Conservation (phyloP, 148 eudicot genomes). For the Vaccinium corymbosum region DNA sequence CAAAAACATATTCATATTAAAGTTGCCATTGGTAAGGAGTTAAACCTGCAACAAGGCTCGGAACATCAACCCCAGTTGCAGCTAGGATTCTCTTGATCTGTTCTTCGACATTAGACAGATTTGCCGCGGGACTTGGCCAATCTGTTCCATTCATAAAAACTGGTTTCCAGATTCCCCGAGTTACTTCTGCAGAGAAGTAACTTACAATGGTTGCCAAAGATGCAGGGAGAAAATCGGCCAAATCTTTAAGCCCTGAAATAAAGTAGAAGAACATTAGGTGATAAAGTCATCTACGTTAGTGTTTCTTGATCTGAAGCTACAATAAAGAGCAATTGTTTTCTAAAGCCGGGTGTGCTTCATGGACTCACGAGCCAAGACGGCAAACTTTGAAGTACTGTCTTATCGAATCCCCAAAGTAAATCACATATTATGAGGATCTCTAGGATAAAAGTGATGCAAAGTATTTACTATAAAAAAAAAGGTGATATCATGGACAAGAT, state of each 20-base stretch:
- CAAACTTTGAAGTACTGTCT: background rate
- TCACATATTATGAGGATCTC: slow-evolving; percentile 1
- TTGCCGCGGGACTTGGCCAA: slow-evolving; percentile 99
- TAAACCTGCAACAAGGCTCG: slow-evolving; percentile 81
- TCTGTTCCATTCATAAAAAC: slow-evolving; percentile 95
- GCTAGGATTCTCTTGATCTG: slow-evolving; percentile 88
- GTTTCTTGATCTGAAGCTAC: slow-evolving; percentile 3
- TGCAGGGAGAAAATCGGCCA: slow-evolving; percentile 96
- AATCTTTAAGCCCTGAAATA: slow-evolving; percentile 79
- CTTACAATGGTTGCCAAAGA: slow-evolving; percentile 87
- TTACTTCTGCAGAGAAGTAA: slow-evolving; percentile 96
- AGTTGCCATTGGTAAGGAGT: background rate
- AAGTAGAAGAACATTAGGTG: slow-evolving; percentile 1
- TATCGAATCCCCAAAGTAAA: background rate
- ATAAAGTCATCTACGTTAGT: background rate
- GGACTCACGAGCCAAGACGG: background rate
- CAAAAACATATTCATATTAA: background rate
- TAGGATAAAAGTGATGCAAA: background rate
- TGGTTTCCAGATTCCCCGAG: slow-evolving; percentile 95
- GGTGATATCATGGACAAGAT: background rate
- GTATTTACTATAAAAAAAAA: background rate
- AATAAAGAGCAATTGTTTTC: background rate
- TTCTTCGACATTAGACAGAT: slow-evolving; percentile 79
- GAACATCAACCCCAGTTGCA: slow-evolving; percentile 85
- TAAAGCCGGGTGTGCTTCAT: background rate